Evolutionary conservation across 345 rosid species (phyloP), one percentile per base, ranked within the genome.

Genomic region (Salix viminalis): DNA sequence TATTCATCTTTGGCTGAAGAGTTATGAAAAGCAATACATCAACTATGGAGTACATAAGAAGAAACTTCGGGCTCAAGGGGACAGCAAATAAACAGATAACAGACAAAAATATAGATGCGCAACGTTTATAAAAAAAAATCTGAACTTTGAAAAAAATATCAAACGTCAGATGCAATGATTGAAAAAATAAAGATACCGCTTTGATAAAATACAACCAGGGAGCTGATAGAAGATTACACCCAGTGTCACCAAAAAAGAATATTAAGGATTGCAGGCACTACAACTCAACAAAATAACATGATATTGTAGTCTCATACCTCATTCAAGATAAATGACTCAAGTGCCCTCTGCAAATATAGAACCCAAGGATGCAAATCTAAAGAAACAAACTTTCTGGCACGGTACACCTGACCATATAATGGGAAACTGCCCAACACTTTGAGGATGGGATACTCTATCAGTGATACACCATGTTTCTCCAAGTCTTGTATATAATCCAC

Each of bases 341-440:
- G 91, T 28, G 90, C 90, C 81, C 77, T 88, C 84, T 96, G 99
- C 74, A 93, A 81, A 70, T 79, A 81, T n/a, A 92, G 79, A 46
- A 93, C 84, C 93, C 92, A 96, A 7, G 97, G 97, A 86, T 96
- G 97, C 1, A 82, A 85, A 41, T 96, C 99, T 70, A 87, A 15
- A 32, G 84, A 81, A 71, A 87, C 80, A 46, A 85, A 86, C 71
- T 86, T 91, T 76, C 84, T 90, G 76, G 46, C 74, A 37, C 73
- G 85, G 26, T 83, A 84, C 80, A 81, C 81, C 58, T 84, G 90
- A 78, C 88, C 87, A 18, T 72, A 70, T 76, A 88, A 75, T 1
- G 93, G 89, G 73, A 90, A 91, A 76, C 89, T 80, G 75, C 91
- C 92, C 80, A 96, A 77, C 61, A 93, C 87, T 87, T 96, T 91